Evolutionary conservation across 768 basidiomycete genomes (phyloP).

Genomic region (Lentinula detonsa): DNA sequence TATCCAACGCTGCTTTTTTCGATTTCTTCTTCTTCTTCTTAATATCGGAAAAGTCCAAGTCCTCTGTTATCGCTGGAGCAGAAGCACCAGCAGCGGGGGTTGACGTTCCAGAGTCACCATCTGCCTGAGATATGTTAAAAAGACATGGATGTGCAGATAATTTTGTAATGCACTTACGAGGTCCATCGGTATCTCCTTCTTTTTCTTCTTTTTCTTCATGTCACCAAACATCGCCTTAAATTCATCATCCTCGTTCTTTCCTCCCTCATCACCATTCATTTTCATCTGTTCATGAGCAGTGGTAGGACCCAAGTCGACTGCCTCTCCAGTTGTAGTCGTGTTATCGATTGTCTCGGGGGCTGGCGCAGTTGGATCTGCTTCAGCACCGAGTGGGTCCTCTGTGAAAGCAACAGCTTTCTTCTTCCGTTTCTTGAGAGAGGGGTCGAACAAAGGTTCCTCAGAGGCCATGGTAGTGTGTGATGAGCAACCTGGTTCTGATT

Average conservation of each 20-base stretch:
- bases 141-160: conserved; percentile 6
- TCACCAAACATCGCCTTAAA: conserved; percentile 84
- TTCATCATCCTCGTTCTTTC: conserved; percentile 63
- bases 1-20: conserved; percentile 85
- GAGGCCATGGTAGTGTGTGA: conserved; percentile 40
- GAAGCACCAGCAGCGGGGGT: conserved; percentile 44
- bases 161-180: conserved; percentile 41
- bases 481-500: conserved; percentile 1
- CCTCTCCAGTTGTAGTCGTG: conserved; percentile 63
- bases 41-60: conserved; percentile 91
- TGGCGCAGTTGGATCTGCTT: conserved; percentile 76
- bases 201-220: conserved; percentile 91
- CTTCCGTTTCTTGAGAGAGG: conserved; percentile 81
- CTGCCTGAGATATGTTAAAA: conserved; percentile 34
- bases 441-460: conserved; percentile 78
- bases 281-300: conserved; percentile 77
- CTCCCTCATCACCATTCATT: conserved; percentile 31
- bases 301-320: conserved; percentile 69
- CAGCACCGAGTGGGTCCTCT: conserved; percentile 78
- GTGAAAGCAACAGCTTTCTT: conserved; percentile 84
- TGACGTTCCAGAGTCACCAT: conserved; percentile 54
- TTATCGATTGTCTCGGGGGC: conserved; percentile 69
- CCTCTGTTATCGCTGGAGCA: conserved; percentile 50
- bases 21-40: conserved; percentile 93
- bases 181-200: conserved; percentile 85